These are phyloP conservation scores for Aristolochia contorta DNA, from an alignment of 164 flowering plant genomes.

Conservation along the genomic window DNA sequence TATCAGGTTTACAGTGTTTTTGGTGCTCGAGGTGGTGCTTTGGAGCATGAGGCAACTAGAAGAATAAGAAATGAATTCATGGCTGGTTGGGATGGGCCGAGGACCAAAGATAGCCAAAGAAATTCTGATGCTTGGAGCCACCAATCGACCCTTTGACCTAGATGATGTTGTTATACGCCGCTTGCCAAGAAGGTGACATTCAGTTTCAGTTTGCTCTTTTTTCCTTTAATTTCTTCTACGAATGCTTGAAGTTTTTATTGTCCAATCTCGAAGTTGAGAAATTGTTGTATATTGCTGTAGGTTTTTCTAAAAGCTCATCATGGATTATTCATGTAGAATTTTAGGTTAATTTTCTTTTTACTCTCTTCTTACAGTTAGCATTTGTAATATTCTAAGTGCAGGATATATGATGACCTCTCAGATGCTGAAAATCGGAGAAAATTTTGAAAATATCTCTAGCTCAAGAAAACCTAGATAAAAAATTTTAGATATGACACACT, in stretches of 20 bases:
- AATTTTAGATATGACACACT: constrained; percentile 59
- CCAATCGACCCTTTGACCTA: constrained; percentile 8
- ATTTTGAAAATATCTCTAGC: constrained; percentile 72
- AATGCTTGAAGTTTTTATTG: too few relatives aligned
- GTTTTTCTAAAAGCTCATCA: too few relatives aligned
- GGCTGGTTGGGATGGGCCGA: constrained; percentile 8
- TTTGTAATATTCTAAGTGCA: constrained; percentile 11
- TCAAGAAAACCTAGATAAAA: constrained; percentile 56
- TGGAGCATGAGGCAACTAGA: constrained; percentile 5
- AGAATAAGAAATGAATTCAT: constrained; percentile 7
- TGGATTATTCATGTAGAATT: too few relatives aligned
- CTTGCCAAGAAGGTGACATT: constrained; percentile 3
- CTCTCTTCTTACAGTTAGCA: too few relatives aligned
- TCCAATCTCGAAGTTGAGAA: too few relatives aligned
- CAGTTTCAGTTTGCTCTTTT: too few relatives aligned
- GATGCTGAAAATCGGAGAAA: constrained; percentile 82
- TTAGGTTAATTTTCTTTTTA: too few relatives aligned
- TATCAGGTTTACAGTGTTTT: constrained; percentile 64
- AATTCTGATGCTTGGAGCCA: constrained; percentile 9
- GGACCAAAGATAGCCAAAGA: constrained; percentile 6
- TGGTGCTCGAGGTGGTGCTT: constrained; percentile 2
- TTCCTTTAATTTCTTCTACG: too few relatives aligned
- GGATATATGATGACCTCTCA: constrained; percentile 91
- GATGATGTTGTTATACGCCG: constrained; percentile 8
- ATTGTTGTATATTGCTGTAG: too few relatives aligned